Conservation (phyloP, 1,284 basidiomycete species). For the Sanghuangporus sanghuang region DNA sequence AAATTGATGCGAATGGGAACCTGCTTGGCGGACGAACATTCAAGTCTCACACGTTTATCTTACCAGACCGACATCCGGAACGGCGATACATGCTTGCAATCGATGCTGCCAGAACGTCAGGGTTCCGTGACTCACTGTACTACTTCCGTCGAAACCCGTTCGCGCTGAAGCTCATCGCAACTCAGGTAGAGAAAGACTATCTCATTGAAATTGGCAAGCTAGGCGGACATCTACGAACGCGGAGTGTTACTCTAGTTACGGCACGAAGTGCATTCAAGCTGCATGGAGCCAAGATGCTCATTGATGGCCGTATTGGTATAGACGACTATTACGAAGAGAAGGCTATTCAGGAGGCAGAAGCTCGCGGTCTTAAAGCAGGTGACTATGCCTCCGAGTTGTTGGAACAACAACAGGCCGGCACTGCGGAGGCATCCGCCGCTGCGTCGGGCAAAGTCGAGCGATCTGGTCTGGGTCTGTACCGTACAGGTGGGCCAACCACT, state of each 20-base stretch:
- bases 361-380: conserved; percentile 68
- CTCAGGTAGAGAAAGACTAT: conserved; percentile 85
- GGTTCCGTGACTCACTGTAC: conserved; percentile 94
- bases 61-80: conserved; percentile 78
- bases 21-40: conserved; percentile 85
- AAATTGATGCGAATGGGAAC: conserved; percentile 83
- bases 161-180: conserved; percentile 86
- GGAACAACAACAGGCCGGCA: conserved; percentile 53
- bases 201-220: conserved; percentile 87
- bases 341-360: conserved; percentile 63
- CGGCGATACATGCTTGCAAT: conserved; percentile 94
- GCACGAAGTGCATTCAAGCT: conserved; percentile 92
- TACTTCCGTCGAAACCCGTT: conserved; percentile 91
- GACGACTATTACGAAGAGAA: conserved; percentile 96
- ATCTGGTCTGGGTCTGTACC: conserved; percentile 59
- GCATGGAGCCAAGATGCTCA: conserved; percentile 87
- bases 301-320: conserved; percentile 84
- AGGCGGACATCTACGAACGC: conserved; percentile 81
- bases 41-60: conserved; percentile 84
- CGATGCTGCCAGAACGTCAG: conserved; percentile 92
- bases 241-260: conserved; percentile 91
- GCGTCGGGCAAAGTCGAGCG: conserved; percentile 36
- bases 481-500: conserved; percentile 81
- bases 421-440: conserved; percentile 37
- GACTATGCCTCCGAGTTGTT: conserved; percentile 75